Conservation (phyloP, 495 filamentous ascomycete species). For the Sordaria brevicollis region DNA sequence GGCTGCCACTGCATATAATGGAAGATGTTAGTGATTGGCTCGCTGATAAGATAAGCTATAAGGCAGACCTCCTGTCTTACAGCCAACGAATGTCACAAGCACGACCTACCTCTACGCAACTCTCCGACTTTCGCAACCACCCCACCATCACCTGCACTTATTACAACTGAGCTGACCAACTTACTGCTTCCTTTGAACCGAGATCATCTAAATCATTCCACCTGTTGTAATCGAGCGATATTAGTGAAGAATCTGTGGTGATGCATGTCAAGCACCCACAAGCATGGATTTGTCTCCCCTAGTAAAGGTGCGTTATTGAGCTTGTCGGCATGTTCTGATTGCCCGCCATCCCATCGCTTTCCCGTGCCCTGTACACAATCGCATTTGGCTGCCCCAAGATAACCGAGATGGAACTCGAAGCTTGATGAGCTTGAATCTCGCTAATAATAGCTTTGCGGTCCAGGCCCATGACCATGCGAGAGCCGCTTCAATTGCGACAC, state of each 20-base stretch:
- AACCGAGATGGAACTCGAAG: background rate
- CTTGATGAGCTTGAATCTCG: background rate
- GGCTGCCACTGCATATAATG: too few relatives aligned
- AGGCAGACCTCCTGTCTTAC: background rate
- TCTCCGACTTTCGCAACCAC: background rate
- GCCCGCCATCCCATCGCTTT: background rate
- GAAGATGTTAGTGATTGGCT: background rate
- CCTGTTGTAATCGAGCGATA: background rate
- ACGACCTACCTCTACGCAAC: background rate
- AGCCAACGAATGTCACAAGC: background rate
- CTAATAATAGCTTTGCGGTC: background rate
- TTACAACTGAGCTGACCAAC: background rate
- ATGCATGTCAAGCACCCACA: background rate
- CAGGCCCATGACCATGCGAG: conserved; percentile 85
- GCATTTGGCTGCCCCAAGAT: background rate
- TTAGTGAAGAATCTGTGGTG: background rate
- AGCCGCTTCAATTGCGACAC: conserved; percentile 64
- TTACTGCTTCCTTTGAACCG: background rate
- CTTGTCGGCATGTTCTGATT: background rate
- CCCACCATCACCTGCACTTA: background rate
- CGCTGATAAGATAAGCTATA: background rate
- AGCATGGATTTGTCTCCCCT: background rate
- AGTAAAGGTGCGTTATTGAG: background rate
- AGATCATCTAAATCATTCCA: background rate
- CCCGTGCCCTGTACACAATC: background rate